A percentile compares a stretch with the other conserved stretches of the same genome.
Evolutionary conservation across 192 early-diverging fungal species (phyloP).

Genomic region (Entophlyctis luteolus): DNA sequence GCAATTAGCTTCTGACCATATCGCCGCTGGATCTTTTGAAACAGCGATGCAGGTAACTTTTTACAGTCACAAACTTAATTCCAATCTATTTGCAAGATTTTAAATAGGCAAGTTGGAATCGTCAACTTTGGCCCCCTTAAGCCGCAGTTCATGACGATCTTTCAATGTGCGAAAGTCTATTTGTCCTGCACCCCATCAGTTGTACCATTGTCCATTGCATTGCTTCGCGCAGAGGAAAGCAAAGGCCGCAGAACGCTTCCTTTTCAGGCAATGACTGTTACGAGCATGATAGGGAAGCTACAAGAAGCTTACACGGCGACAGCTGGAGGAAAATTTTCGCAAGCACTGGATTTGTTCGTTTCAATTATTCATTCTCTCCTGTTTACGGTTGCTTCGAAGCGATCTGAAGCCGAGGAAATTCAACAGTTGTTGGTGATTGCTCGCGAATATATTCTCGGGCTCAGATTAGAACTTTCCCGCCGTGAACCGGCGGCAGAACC

Average conservation of each 20-base stretch:
- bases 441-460: slow-evolving; percentile 89
- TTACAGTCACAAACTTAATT: too few species aligned
- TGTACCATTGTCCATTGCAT: slow-evolving; percentile 59
- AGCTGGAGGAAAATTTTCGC: slow-evolving; percentile 76
- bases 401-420: slow-evolving; percentile 69
- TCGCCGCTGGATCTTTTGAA: slow-evolving; percentile 93
- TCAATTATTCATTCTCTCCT: slow-evolving; percentile 73
- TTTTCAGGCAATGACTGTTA: slow-evolving; percentile 52
- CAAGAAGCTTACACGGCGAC: slow-evolving; percentile 85
- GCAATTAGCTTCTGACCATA: slow-evolving; percentile 80
- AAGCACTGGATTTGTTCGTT: slow-evolving; percentile 72
- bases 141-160: slow-evolving; percentile 80
- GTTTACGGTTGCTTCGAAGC: slow-evolving; percentile 65
- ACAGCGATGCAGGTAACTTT: slow-evolving; percentile 91
- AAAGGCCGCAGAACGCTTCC: slow-evolving; percentile 49
- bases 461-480: slow-evolving; percentile 78
- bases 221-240: slow-evolving; percentile 54
- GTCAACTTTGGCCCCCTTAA: slow-evolving; percentile 91
- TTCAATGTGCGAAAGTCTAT: slow-evolving; percentile 66
- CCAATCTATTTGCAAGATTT: slow-evolving; percentile 50
- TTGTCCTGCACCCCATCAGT: slow-evolving; percentile 60
- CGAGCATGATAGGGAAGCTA: slow-evolving; percentile 62
- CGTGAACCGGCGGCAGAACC: slow-evolving; percentile 53
- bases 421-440: slow-evolving; percentile 72
- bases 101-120: slow-evolving; percentile 88